phyloP scores from a whole-genome alignment of 2,329 filamentous ascomycete genomes.

The Botryotinia globosa region DNA sequence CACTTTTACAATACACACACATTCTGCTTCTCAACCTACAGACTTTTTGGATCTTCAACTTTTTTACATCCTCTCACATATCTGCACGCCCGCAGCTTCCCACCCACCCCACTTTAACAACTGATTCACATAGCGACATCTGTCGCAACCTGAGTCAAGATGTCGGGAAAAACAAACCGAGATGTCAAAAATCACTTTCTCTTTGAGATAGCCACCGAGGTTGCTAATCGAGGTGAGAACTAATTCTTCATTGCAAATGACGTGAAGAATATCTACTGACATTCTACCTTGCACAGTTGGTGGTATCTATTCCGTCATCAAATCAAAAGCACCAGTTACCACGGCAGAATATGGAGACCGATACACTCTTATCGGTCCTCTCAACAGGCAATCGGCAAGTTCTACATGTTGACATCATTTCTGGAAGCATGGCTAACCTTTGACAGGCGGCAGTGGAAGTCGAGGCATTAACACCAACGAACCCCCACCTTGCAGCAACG shows the following conservation, averaged over 20 bases:
- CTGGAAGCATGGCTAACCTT: slow-evolving; percentile 29
- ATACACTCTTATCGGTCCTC: slow-evolving; percentile 91
- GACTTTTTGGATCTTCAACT: slow-evolving; percentile 5
- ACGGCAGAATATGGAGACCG: slow-evolving; percentile 97
- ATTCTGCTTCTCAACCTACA: not conserved
- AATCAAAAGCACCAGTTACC: slow-evolving; percentile 96
- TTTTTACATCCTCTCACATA: not conserved
- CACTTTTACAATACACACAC: not conserved
- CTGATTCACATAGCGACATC: slow-evolving; percentile 3
- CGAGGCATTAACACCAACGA: slow-evolving; percentile 83
- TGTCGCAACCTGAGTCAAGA: slow-evolving; percentile 19
- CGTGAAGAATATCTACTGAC: not conserved
- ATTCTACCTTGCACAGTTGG: slow-evolving; percentile 59
- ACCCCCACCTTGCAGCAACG: slow-evolving; percentile 73
- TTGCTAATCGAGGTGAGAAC: slow-evolving; percentile 82
- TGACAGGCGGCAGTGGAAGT: slow-evolving; percentile 91
- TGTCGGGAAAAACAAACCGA: slow-evolving; percentile 32
- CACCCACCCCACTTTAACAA: slow-evolving; percentile 3
- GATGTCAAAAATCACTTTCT: slow-evolving; percentile 95
- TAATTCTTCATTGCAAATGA: slow-evolving; percentile 17
- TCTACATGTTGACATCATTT: not conserved
- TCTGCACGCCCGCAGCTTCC: not conserved
- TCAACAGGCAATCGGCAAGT: slow-evolving; percentile 84
- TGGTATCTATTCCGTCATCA: slow-evolving; percentile 98
- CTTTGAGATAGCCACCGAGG: slow-evolving; percentile 95